Percentiles rank a stretch among this genome's conserved stretches.
phyloP scores from a whole-genome alignment of 2,329 filamentous ascomycete species.

The Xylariaceae sp. region DNA sequence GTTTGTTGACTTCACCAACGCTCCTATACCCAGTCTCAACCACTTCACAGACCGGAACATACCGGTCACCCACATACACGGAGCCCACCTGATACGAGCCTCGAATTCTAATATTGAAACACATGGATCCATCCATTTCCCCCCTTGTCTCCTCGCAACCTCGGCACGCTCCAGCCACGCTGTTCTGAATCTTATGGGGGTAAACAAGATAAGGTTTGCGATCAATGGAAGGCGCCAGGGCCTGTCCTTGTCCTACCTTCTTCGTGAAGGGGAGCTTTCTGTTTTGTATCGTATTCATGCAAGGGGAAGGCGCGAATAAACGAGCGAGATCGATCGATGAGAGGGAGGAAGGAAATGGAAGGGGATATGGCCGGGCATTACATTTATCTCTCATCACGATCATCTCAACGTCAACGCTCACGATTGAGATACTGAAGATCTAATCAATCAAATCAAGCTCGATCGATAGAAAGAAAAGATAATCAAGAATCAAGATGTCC shows the following conservation, averaged over 20 bases:
- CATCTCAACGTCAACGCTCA: background rate
- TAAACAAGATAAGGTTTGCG: background rate
- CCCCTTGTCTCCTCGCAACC: too few species aligned
- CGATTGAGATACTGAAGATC: background rate
- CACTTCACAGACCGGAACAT: too few species aligned
- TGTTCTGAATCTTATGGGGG: too few species aligned
- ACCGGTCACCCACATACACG: too few species aligned
- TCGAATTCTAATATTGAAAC: too few species aligned
- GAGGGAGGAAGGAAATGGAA: too few species aligned
- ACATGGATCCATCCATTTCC: too few species aligned
- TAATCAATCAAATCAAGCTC: background rate
- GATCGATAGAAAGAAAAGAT: background rate
- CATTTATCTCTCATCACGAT: background rate
- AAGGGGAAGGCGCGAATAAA: background rate
- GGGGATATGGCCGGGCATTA: background rate
- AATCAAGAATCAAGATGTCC: conserved; percentile 2
- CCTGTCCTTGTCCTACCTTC: background rate
- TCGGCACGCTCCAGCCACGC: background rate
- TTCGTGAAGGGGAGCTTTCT: background rate
- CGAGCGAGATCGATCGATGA: too few species aligned
- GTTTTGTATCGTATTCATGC: background rate
- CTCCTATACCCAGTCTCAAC: too few species aligned
- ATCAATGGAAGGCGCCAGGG: background rate
- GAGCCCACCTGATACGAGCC: too few species aligned
- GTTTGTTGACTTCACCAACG: background rate